These are phyloP conservation scores for Quercus alba DNA, from an alignment of 306 rosid species.

Conservation along the genomic window DNA sequence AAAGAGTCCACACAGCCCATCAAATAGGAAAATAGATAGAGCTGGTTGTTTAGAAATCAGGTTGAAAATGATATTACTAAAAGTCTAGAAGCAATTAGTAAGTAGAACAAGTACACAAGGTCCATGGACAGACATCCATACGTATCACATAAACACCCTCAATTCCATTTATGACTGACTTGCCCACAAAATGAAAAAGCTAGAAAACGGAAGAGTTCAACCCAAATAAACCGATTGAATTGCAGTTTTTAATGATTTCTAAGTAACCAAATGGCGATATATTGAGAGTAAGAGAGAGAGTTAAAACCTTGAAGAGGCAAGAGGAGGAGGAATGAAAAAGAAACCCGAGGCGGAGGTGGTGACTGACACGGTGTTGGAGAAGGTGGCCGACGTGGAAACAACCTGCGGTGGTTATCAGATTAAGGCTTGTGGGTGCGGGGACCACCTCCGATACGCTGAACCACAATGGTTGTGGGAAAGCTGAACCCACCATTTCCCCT, in stretches of 20 bases:
- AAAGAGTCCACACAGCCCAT: not conserved
- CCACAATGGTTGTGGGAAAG: slow-evolving; percentile 25
- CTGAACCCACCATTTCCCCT: slow-evolving; percentile 29
- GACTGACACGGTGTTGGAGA: slow-evolving; percentile 37
- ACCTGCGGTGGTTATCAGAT: slow-evolving; percentile 53
- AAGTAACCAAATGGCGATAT: not conserved
- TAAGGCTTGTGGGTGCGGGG: slow-evolving; percentile 20
- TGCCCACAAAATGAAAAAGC: not conserved
- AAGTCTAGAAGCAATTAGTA: no score
- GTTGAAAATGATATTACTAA: not conserved
- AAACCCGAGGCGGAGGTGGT: slow-evolving; percentile 31
- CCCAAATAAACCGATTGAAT: not conserved
- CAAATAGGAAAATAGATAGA: not conserved
- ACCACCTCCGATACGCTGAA: slow-evolving; percentile 36
- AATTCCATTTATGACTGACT: not conserved
- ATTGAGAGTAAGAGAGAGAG: not conserved
- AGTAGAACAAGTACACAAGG: not conserved
- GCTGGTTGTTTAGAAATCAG: not conserved
- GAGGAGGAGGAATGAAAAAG: slow-evolving; percentile 29
- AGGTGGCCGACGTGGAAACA: slow-evolving; percentile 52
- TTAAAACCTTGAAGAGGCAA: slow-evolving; percentile 47
- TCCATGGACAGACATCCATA: not conserved
- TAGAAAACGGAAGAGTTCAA: not conserved
- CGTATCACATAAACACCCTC: no score
- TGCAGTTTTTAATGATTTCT: not conserved